Evolutionary conservation across 2,329 filamentous ascomycete species (phyloP).

Genomic region (Ophiosphaerella herpotricha): DNA sequence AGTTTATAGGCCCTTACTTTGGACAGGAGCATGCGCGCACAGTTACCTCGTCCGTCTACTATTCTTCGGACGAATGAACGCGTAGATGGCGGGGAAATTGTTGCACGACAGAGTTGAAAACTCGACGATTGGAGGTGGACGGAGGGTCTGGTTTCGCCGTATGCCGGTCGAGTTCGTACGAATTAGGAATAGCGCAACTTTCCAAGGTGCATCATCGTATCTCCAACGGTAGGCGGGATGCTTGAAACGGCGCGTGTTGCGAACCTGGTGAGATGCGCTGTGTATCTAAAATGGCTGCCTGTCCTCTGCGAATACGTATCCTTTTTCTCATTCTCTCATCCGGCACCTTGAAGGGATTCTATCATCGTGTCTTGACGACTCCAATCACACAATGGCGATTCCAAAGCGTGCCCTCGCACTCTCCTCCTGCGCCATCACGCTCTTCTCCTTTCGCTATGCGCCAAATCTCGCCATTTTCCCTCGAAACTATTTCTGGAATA

Average conservation of each 20-base stretch:
- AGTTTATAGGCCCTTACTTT: no score
- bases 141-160: background rate
- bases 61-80: no score
- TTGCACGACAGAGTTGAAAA: no score
- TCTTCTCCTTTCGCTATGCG: slow-evolving; percentile 40
- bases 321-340: no score
- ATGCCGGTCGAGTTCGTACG: background rate
- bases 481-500: slow-evolving; percentile 45
- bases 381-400: slow-evolving; percentile 26
- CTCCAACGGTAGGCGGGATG: background rate
- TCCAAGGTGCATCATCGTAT: background rate
- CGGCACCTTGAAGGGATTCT: no score
- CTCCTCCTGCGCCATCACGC: slow-evolving; percentile 27
- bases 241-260: background rate
- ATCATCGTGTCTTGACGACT: background rate
- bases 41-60: no score
- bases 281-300: no score
- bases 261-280: no score
- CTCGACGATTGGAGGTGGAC: background rate
- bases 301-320: no score
- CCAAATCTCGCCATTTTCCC: slow-evolving; percentile 36
- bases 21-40: no score
- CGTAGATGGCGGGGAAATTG: no score
- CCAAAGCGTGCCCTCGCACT: slow-evolving; percentile 34
- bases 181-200: background rate